phyloP scores from a whole-genome alignment of 2,329 filamentous ascomycete species.

The Monilinia aucupariae region DNA sequence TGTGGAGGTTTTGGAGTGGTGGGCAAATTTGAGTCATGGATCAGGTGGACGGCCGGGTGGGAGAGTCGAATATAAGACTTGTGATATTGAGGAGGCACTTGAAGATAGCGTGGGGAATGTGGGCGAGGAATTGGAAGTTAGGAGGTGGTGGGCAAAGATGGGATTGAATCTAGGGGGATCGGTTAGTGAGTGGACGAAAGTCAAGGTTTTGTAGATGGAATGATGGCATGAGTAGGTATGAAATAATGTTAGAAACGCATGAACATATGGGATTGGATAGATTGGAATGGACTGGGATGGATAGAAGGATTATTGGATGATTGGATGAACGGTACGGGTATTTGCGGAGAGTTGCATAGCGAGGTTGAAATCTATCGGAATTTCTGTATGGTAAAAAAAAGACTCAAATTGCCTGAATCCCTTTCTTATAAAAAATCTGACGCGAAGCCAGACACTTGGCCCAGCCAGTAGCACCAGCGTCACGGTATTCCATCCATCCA shows the following conservation, averaged over 20 bases:
- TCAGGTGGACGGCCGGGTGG: constrained; percentile 49
- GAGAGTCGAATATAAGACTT: constrained; percentile 86
- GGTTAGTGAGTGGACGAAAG: constrained; percentile 68
- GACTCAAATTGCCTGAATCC: not conserved
- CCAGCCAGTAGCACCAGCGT: not conserved
- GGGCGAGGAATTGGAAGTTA: constrained; percentile 62
- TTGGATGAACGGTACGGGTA: constrained; percentile 3
- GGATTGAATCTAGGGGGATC: constrained; percentile 63
- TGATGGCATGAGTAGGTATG: not conserved
- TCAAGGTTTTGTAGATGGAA: constrained; percentile 42
- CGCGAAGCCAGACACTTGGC: not conserved
- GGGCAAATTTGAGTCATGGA: constrained; percentile 60
- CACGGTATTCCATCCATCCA: not conserved
- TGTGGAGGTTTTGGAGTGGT: constrained; percentile 84
- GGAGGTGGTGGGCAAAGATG: constrained; percentile 80
- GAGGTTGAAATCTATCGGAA: not conserved
- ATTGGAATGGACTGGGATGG: not conserved
- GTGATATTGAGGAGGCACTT: constrained; percentile 89
- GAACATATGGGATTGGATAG: not conserved
- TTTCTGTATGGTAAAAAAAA: too few species aligned
- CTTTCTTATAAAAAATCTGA: not conserved
- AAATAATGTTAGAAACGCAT: not conserved
- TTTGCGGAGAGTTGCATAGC: not conserved
- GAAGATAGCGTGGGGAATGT: constrained; percentile 68
- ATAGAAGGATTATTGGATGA: not conserved